A percentile compares a stretch with the other conserved stretches of the same genome.
Conservation (phyloP, 345 rosid genomes). For the Nephelium lappaceum region DNA sequence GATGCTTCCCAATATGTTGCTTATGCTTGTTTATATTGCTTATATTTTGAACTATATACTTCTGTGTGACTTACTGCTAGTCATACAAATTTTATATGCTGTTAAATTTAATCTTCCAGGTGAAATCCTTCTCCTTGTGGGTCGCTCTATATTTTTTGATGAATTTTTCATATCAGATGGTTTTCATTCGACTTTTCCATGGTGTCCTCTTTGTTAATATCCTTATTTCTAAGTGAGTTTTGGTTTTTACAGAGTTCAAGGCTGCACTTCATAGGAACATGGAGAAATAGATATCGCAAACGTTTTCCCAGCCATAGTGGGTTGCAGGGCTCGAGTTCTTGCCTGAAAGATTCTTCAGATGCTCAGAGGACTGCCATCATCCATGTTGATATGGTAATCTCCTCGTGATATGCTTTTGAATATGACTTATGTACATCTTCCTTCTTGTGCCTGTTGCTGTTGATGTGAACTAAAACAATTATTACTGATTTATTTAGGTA, state of each 20-base stretch:
- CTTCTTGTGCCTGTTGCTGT: neutral
- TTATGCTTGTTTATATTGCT: neutral
- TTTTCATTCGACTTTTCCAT: neutral
- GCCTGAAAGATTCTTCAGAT: constrained; percentile 38
- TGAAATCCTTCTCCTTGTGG: neutral
- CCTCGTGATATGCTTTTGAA: constrained; percentile 10
- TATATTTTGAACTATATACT: neutral
- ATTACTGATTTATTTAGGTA: neutral
- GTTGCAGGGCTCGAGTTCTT: constrained; percentile 38
- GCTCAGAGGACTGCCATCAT: constrained; percentile 46
- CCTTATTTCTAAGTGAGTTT: constrained; percentile 16
- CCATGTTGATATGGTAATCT: constrained; percentile 90
- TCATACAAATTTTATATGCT: neutral
- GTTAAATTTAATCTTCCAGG: neutral
- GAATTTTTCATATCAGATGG: neutral
- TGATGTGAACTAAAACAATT: constrained; percentile 6
- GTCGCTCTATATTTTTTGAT: constrained; percentile 1
- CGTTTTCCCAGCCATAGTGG: constrained; percentile 57
- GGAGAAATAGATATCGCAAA: constrained; percentile 88
- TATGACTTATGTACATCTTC: neutral
- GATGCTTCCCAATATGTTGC: neutral
- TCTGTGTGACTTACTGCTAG: neutral
- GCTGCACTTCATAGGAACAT: constrained; percentile 98
- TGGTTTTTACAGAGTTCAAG: constrained; percentile 73
- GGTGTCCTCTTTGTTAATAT: neutral